Evolutionary conservation across 768 basidiomycete genomes (phyloP), one percentile per base, ranked within the genome.

Genomic region (Sarcodon sp.): DNA sequence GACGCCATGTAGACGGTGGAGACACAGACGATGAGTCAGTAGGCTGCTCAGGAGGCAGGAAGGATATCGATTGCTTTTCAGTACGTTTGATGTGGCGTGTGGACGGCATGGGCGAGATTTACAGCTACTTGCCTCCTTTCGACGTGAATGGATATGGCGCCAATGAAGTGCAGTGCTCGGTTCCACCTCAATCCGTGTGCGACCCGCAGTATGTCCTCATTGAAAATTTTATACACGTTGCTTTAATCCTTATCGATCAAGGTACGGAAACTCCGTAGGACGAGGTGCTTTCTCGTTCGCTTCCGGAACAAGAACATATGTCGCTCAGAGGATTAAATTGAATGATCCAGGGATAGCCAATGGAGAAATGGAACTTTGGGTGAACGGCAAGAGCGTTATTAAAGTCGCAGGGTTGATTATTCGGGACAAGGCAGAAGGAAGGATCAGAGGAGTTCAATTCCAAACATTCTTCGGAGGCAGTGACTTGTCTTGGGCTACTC

Each of bases 391-490:
- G 65, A 79, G 76, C 55, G 76, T 80, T 47, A 70, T 87, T 59
- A 73, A 67, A 47, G 71, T 79, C 35, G 55, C 53, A 13, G 77
- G 77, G n/a, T 65, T 87, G 18, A 68, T 76, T 50, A 64, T 86
- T 32, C 66, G 77, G 44, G 67, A 74, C 51, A 66, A 64, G 50
- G 61, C 58, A 31, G 61, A 64, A 0, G 75, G 77, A 34, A 69
- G 68, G 51, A 72, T 87, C 55, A 70, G 76, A 33, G 84, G 85
- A 16, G 73, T 83, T 48, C 76, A 77, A 60, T 74, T 80, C 70
- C 79, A 86, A 65, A 81, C 83, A n/a, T 86, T 86, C 73, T 86
- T 87, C 54, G 83, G 83, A 45, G 80, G 81, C 50, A 66, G 68
- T 35, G 61, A 63, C 12, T 36, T 60, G 0, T 60, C 64, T 21